Evolutionary conservation across 2,329 filamentous ascomycete species (phyloP).

Genomic region (Lecanicillium sp.): DNA sequence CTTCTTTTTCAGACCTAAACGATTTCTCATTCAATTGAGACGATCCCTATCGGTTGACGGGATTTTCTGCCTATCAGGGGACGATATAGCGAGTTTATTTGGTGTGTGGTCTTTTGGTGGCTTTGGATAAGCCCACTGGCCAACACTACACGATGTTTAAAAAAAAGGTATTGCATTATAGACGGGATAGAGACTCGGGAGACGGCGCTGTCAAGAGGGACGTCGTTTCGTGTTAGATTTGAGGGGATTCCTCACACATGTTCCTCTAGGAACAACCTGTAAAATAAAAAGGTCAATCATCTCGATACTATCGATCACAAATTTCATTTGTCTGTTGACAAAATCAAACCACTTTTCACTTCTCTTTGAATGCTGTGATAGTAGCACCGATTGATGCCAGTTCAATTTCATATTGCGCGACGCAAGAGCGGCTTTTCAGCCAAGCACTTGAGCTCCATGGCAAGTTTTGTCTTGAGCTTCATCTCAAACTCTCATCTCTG

Average conservation of each 20-base stretch:
- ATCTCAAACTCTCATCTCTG: no score
- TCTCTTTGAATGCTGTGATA: no score
- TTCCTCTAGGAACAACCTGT: slow-evolving; percentile 29
- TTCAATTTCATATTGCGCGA: no score
- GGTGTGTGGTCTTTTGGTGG: slow-evolving; percentile 6
- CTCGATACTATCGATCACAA: slow-evolving; percentile 24
- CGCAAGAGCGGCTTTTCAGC: no score
- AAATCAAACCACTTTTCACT: neutral
- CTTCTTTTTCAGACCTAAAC: slow-evolving; percentile 25
- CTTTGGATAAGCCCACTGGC: slow-evolving; percentile 3
- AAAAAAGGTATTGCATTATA: slow-evolving; percentile 11
- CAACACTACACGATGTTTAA: slow-evolving; percentile 7
- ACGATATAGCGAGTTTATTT: slow-evolving; percentile 9
- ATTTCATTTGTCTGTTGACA: slow-evolving; percentile 18
- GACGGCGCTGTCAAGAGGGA: slow-evolving; percentile 20
- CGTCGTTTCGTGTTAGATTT: slow-evolving; percentile 27
- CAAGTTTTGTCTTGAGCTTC: neutral
- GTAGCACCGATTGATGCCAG: no score
- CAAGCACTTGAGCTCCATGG: neutral
- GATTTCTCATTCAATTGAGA: slow-evolving; percentile 15
- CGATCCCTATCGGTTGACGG: slow-evolving; percentile 9
- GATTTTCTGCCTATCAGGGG: slow-evolving; percentile 9
- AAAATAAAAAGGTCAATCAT: slow-evolving; percentile 35
- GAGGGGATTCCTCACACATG: slow-evolving; percentile 21
- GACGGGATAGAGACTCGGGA: slow-evolving; percentile 10